Base-by-base conservation (phyloP, 176 grass and related monocot genomes). In the Lolium rigidum region DNA sequence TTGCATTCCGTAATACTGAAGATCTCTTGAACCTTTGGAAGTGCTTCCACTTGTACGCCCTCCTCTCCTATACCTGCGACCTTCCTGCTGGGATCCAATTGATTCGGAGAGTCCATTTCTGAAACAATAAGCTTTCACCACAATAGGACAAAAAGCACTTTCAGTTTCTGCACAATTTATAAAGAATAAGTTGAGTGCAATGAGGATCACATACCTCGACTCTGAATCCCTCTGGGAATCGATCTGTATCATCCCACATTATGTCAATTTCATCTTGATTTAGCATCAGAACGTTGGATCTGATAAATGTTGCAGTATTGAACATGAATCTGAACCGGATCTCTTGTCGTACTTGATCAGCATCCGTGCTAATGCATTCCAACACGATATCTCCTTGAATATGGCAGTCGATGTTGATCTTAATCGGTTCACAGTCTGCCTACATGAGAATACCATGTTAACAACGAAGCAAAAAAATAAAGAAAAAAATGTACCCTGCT, bases 301-400 rank as follows among this genome's bases (percentile, higher is more conserved):
- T 89, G 63, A 98, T 92, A 52, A 98, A 98, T 37, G 93, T 83
- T 50, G 95, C 93, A 90, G 39, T 41, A 41, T 95, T 98, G 87
- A 98, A 98, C 95, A 98, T 95, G 31, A 98, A 86, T 65, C 95
- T 82, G 46, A 98, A 98, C 87, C 95, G 92, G 80, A 92, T 93
- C 81, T 92, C 87, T 87, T 98, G 91, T 15, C 68, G 89, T 39
- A 83, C 81, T 41, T 90, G 77, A 69, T 90, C 89, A 12, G 66
- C 87, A 80, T 95, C 93, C 82, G 95, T 82, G 87, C 76, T 87
- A 86, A 93, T 98, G 89, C 95, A 98, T 86, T 98, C 93, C 24
- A 98, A 85, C 13, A 95, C 87, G 84, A 95, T 85, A 88, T 98
- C 95, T 22, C 93, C 93, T 95, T 98, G 95, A 89, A 98, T 92